Conservation (phyloP, 371 early-diverging fungal species). For the Polyrhizophydium stewartii region DNA sequence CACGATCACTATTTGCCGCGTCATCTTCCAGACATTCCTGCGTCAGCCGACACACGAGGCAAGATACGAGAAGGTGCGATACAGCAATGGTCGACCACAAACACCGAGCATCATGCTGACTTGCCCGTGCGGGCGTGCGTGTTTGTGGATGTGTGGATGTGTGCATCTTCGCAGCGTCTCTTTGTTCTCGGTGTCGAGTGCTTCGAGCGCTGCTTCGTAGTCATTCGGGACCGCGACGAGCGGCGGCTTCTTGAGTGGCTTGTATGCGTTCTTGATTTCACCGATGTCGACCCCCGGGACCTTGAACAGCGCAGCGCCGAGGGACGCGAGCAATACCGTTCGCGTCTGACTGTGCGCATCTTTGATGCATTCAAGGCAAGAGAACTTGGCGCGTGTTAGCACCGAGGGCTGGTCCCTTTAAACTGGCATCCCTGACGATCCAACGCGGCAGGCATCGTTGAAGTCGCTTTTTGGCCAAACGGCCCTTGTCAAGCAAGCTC, state of each 20-base stretch:
- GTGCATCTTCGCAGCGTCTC: neutral
- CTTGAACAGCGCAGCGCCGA: no score
- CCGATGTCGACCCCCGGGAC: no score
- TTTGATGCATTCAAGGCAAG: no score
- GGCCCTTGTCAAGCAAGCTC: neutral
- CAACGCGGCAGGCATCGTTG: neutral
- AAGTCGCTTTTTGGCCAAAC: neutral
- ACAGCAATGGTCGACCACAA: no score
- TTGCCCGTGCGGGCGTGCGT: no score
- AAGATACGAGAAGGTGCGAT: neutral
- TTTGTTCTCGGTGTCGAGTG: neutral
- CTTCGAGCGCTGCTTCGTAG: neutral
- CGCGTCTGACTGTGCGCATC: no score
- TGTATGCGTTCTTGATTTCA: neutral
- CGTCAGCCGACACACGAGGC: neutral
- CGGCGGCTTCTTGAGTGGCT: neutral
- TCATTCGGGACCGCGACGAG: neutral
- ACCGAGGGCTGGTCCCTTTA: no score
- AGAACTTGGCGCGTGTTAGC: no score
- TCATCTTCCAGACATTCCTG: neutral
- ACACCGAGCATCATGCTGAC: no score
- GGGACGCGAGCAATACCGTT: no score
- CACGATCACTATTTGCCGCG: neutral
- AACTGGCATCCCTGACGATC: no score
- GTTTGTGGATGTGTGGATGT: neutral